phyloP scores from a whole-genome alignment of 2,329 filamentous ascomycete genomes.

The Dothiorella sarmentorum region DNA sequence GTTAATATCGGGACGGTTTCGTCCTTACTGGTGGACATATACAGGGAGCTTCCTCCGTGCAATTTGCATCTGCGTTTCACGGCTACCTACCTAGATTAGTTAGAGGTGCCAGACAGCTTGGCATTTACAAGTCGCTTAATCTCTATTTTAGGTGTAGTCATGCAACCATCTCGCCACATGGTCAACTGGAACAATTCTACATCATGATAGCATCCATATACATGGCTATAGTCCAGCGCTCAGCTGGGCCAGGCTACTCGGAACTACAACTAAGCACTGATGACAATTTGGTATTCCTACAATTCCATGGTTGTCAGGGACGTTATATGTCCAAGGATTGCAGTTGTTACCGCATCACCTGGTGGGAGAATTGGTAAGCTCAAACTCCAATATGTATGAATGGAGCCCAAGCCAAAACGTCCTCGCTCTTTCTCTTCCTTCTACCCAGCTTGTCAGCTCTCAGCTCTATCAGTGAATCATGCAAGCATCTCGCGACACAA shows the following conservation, averaged over 20 bases:
- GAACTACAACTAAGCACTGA: too few species aligned
- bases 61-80: background rate
- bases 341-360: too few species aligned
- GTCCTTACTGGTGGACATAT: slow-evolving; percentile 3
- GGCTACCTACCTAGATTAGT: background rate
- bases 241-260: too few species aligned
- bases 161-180: too few species aligned
- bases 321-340: too few species aligned
- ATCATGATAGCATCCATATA: too few species aligned
- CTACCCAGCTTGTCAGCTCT: background rate
- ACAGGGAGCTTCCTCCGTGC: too few species aligned
- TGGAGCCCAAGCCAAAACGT: slow-evolving; percentile 22
- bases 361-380: too few species aligned
- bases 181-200: too few species aligned
- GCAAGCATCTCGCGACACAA: slow-evolving; percentile 5
- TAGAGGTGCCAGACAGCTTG: background rate
- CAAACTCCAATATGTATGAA: slow-evolving; percentile 27
- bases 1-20: background rate
- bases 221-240: too few species aligned
- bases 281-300: too few species aligned
- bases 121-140: background rate
- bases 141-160: background rate
- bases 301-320: too few species aligned
- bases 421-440: background rate
- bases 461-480: slow-evolving; percentile 18